Evolutionary conservation across 495 filamentous ascomycete species (phyloP).

Genomic region (Podospora pseudocomata): DNA sequence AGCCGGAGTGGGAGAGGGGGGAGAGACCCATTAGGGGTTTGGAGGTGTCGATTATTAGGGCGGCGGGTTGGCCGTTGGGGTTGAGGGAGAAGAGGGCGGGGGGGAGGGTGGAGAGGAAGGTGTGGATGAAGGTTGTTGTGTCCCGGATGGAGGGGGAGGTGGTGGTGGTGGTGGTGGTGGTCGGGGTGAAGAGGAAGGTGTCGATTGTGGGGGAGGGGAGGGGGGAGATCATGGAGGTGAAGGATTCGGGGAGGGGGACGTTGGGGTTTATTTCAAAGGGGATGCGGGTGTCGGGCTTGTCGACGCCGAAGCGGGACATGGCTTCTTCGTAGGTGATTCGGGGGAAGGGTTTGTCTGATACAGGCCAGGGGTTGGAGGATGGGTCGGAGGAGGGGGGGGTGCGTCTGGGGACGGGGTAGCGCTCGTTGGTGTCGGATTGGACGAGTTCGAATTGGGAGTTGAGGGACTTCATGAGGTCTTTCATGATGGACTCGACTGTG

Average conservation of each 20-base stretch:
- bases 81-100: conserved; percentile 60
- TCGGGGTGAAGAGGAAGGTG: conserved; percentile 59
- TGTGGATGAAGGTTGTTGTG: conserved; percentile 51
- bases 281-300: conserved; percentile 85
- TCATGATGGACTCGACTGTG: conserved; percentile 62
- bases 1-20: conserved; percentile 69
- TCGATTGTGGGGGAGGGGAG: conserved; percentile 64
- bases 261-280: conserved; percentile 56
- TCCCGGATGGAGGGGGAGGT: conserved; percentile 21
- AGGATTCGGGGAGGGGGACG: conserved; percentile 58
- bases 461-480: conserved; percentile 50
- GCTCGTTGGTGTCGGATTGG: conserved; percentile 10
- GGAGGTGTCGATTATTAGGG: conserved; percentile 67
- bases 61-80: conserved; percentile 66
- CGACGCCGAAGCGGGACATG: conserved; percentile 78
- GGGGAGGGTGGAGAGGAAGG: conserved; percentile 66
- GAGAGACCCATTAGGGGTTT: conserved; percentile 71
- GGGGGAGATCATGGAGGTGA: conserved; percentile 67
- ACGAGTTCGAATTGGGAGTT: conserved; percentile 35
- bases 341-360: conserved; percentile 18
- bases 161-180: conserved; percentile 30
- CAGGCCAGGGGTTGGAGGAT: conserved; percentile 12
- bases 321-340: conserved; percentile 67
- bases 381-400: conserved; percentile 13
- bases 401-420: conserved; percentile 28